Base-by-base conservation (phyloP, 306 rosid species). In the Glycine soja region DNA sequence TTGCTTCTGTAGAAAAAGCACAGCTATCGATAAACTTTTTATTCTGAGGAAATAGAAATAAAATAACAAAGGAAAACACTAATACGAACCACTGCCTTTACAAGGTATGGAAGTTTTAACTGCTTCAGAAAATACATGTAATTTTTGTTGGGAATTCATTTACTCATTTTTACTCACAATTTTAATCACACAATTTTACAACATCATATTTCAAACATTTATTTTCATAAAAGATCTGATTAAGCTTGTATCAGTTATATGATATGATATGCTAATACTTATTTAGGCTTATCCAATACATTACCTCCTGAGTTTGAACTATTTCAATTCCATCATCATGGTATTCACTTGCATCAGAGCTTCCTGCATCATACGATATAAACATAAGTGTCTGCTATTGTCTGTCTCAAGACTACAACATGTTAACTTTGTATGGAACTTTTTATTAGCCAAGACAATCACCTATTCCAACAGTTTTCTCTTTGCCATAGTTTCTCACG, bases 271-370 rank as follows among this genome's bases (percentile, higher is more conserved):
- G 47, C 46, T 58, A 47, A 76, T 16, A 16, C 43, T 38, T 38
- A 5, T 38, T 38, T 38, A 78, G 8, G 8, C 16, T 24, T 67
- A 12, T 15, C 66, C n/a, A 66, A 64, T 83, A 18, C 50, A 73
- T 83, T 91, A 95, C 99, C 99, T 90, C 80, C 2, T 83, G 85
- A 75, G 90, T 74, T 77, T 85, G 88, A 73, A 67, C 77, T 46
- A 32, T 42, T 83, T 70, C 77, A 24, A 84, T 81, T 70, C 66
- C 90, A 77, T 80, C 85, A 66, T 63, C 82, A 42, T 68, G 73
- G 77, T 19, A 82, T 57, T 84, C 89, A 76, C 78, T 85, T 73
- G 82, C 52, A 57, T 76, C 75, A 76, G 78, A 79, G 73, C 84
- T 81, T 80, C 88, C 95, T 94, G 86, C 90, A 89, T 56, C 51